Percentiles rank a stretch among this genome's conserved stretches.
These are phyloP conservation scores for Lactifluus pinguis DNA, from an alignment of 768 basidiomycete species.

Conservation along the genomic window DNA sequence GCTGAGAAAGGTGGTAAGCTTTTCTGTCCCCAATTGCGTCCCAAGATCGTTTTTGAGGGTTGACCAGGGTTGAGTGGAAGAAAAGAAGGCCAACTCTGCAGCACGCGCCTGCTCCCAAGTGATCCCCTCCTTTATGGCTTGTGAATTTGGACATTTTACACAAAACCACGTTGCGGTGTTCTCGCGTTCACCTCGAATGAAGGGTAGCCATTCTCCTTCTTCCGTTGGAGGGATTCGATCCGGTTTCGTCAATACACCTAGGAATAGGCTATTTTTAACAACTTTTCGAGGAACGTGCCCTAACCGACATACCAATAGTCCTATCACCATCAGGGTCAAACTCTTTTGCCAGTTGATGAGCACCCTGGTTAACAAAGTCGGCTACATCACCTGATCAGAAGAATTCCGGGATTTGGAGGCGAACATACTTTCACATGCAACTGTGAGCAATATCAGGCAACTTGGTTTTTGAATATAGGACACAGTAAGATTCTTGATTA, in stretches of 20 bases:
- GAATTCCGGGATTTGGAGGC: no score
- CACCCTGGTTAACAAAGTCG: conserved; percentile 75
- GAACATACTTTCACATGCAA: conserved; percentile 54
- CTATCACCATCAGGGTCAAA: conserved; percentile 54
- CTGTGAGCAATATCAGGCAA: conserved; percentile 54
- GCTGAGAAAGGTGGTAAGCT: conserved; percentile 51
- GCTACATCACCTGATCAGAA: conserved; percentile 33
- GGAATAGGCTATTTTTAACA: background rate
- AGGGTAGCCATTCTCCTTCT: conserved; percentile 45
- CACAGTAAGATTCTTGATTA: conserved; percentile 48
- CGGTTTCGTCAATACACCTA: conserved; percentile 15
- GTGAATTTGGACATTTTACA: conserved; percentile 38
- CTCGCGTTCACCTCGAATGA: conserved; percentile 44
- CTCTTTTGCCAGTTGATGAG: conserved; percentile 51
- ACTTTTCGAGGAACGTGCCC: background rate
- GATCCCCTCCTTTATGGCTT: conserved; percentile 40
- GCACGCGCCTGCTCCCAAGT: conserved; percentile 54
- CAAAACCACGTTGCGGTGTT: conserved; percentile 49
- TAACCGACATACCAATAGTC: conserved; percentile 49
- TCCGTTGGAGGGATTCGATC: conserved; percentile 31
- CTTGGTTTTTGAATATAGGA: conserved; percentile 54
- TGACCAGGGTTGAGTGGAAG: conserved; percentile 42
- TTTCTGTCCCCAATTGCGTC: conserved; percentile 45
- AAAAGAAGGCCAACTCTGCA: conserved; percentile 50
- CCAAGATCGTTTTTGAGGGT: conserved; percentile 42